Conservation (phyloP, 495 filamentous ascomycete genomes). For the Amphirosellinia nigrospora region DNA sequence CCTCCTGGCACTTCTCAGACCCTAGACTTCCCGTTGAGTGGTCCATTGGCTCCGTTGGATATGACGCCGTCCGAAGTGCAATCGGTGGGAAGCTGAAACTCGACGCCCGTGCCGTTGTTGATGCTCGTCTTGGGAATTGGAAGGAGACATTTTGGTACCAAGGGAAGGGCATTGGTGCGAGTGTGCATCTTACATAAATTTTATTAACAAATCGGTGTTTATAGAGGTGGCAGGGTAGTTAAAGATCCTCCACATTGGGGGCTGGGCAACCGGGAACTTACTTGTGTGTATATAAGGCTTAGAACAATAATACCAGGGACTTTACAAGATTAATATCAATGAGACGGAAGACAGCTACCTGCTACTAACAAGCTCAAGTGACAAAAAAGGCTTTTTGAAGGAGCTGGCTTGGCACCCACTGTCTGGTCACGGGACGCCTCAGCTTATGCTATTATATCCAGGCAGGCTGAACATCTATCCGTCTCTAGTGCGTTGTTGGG, state of each 20-base stretch:
- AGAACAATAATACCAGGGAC: not conserved
- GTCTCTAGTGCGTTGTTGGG: not conserved
- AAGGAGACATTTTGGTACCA: constrained; percentile 69
- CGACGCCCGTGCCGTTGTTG: constrained; percentile 76
- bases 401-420: not conserved
- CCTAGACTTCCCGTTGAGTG: constrained; percentile 80
- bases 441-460: constrained; percentile 2
- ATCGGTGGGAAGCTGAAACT: constrained; percentile 81
- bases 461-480: not conserved
- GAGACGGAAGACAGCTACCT: not conserved
- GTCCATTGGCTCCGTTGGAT: constrained; percentile 77
- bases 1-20: constrained; percentile 73
- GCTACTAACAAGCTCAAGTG: not conserved
- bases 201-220: constrained; percentile 13
- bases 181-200: constrained; percentile 52
- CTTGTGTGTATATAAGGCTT: not conserved
- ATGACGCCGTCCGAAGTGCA: constrained; percentile 79
- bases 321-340: not conserved
- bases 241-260: not conserved
- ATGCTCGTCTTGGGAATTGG: constrained; percentile 75
- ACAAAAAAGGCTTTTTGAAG: not conserved
- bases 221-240: not conserved
- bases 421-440: not conserved
- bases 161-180: constrained; percentile 76
- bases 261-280: constrained; percentile 8